Percentiles rank a stretch among this genome's conserved stretches.
phyloP scores from a whole-genome alignment of 306 rosid species.

The Cucumis hystrix region DNA sequence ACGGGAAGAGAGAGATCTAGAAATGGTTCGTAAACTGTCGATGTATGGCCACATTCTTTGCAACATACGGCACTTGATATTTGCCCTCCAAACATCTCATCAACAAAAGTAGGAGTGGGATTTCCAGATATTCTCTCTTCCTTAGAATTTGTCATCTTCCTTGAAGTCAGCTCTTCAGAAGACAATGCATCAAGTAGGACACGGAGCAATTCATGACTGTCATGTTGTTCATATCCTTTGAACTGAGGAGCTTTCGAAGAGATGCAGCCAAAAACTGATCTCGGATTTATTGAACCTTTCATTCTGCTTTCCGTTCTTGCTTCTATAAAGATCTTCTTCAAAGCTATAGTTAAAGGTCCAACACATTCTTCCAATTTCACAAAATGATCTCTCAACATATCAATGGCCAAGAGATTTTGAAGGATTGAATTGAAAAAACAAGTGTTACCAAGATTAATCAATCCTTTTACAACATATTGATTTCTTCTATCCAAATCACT shows the following conservation, averaged over 20 bases:
- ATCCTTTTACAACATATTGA: conserved; percentile 56
- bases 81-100: conserved; percentile 80
- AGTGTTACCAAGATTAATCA: conserved; percentile 85
- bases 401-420: conserved; percentile 79
- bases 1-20: conserved; percentile 86
- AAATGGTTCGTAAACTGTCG: conserved; percentile 81
- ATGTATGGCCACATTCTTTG: conserved; percentile 68
- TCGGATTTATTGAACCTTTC: conserved; percentile 59
- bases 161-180: conserved; percentile 55
- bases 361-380: conserved; percentile 35
- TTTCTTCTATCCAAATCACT: conserved; percentile 31
- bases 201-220: conserved; percentile 85
- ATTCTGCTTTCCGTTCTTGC: conserved; percentile 42
- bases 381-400: conserved; percentile 44
- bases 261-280: conserved; percentile 61
- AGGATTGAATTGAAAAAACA: conserved; percentile 88
- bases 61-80: conserved; percentile 77
- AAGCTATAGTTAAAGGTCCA: conserved; percentile 61
- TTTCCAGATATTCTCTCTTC: conserved; percentile 31
- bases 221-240: conserved; percentile 89
- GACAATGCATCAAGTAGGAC: conserved; percentile 76
- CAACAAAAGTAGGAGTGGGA: conserved; percentile 42
- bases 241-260: conserved; percentile 86
- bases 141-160: conserved; percentile 35
- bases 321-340: conserved; percentile 65